Percentiles rank a stretch among this genome's conserved stretches.
These are phyloP conservation scores for Casaregolazyma lundiana DNA, from an alignment of 1,139 yeast species.

Conservation along the genomic window DNA sequence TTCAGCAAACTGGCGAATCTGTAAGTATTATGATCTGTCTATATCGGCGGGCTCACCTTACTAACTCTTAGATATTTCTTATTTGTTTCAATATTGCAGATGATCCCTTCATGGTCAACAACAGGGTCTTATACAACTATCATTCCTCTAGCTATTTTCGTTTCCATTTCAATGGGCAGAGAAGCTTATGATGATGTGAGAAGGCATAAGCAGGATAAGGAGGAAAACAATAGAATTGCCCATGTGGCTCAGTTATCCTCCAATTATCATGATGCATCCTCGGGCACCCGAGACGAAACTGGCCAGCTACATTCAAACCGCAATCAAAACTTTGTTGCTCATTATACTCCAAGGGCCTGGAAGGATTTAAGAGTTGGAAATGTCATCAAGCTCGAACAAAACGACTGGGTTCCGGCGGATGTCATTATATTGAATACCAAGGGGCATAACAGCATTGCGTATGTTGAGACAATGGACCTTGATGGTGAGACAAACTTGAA, in stretches of 20 bases:
- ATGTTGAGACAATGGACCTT: slow-evolving; percentile 92
- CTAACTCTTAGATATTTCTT: slow-evolving; percentile 49
- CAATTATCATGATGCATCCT: slow-evolving; percentile 9
- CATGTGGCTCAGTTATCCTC: slow-evolving; percentile 32
- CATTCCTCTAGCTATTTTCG: slow-evolving; percentile 78
- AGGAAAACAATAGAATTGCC: slow-evolving; percentile 67
- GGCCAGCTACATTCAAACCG: too few species aligned
- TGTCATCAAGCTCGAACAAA: slow-evolving; percentile 61
- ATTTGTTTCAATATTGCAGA: slow-evolving; percentile 84
- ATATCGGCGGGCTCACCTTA: neutral
- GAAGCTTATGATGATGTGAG: slow-evolving; percentile 94
- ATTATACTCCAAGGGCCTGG: slow-evolving; percentile 48
- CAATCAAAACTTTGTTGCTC: neutral
- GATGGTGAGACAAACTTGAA: slow-evolving; percentile 96
- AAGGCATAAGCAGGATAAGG: slow-evolving; percentile 78
- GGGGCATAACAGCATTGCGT: slow-evolving; percentile 66
- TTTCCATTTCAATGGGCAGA: slow-evolving; percentile 84
- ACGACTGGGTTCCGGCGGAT: slow-evolving; percentile 96
- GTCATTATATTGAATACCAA: slow-evolving; percentile 63
- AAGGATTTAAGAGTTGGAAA: slow-evolving; percentile 81
- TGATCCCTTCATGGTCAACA: slow-evolving; percentile 97
- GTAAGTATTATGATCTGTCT: slow-evolving; percentile 21
- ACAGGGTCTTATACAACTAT: slow-evolving; percentile 96
- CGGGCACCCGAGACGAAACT: neutral
- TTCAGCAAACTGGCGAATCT: slow-evolving; percentile 89